Evolutionary conservation across 495 filamentous ascomycete genomes (phyloP).

Genomic region (Astrocystis sublimbata): DNA sequence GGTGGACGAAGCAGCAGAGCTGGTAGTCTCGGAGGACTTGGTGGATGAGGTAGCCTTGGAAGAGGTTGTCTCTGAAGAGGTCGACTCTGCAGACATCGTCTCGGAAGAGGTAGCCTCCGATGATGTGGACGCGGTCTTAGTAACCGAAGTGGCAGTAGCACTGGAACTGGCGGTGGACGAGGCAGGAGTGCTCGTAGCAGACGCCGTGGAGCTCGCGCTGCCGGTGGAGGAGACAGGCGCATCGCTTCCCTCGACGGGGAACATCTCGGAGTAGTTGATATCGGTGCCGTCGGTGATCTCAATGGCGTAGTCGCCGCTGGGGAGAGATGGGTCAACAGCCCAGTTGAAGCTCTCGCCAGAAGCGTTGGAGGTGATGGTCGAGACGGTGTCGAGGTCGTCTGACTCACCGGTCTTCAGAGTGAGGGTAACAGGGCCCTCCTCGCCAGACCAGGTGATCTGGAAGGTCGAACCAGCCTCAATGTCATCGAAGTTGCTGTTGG

Average conservation of each 20-base stretch:
- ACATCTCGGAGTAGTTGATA: conserved; percentile 46
- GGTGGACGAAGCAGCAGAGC: conserved; percentile 20
- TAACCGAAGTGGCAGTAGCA: conserved; percentile 33
- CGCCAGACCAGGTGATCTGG: conserved; percentile 43
- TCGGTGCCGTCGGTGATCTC: conserved; percentile 38
- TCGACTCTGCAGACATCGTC: no score
- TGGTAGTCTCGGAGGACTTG: conserved; percentile 20
- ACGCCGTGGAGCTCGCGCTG: conserved; percentile 20
- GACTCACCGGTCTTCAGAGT: conserved; percentile 37
- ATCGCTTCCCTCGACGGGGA: conserved; percentile 34
- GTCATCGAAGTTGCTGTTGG: conserved; percentile 41
- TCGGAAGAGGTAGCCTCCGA: conserved; percentile 22
- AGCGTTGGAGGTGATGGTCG: conserved; percentile 30
- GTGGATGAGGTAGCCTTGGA: no score
- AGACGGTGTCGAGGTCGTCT: conserved; percentile 37
- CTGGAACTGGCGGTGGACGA: conserved; percentile 29
- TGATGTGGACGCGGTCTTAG: conserved; percentile 25
- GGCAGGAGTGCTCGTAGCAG: conserved; percentile 21
- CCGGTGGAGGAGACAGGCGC: conserved; percentile 22
- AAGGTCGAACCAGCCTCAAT: conserved; percentile 41
- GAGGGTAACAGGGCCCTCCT: conserved; percentile 41
- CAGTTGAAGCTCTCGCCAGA: conserved; percentile 39
- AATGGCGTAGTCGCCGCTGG: conserved; percentile 47
- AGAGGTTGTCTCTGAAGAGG: conserved; percentile 19
- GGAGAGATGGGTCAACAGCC: conserved; percentile 31